phyloP scores from a whole-genome alignment of 805 yeast species.

The Candida xyloterini region DNA sequence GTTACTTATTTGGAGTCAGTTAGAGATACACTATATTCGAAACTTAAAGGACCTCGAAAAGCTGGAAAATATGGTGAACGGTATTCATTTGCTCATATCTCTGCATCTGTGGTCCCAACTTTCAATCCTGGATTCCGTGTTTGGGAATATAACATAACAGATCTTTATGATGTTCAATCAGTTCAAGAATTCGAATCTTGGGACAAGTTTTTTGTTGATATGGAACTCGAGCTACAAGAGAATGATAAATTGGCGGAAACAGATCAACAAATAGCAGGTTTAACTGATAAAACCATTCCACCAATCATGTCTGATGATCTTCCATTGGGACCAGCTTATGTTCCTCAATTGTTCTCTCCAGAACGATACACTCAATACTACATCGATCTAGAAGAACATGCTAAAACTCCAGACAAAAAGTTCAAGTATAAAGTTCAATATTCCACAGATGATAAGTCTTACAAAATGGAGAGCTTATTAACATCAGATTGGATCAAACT shows the following conservation, averaged over 20 bases:
- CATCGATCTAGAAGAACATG: constrained; percentile 50
- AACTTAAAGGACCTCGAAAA: constrained; percentile 43
- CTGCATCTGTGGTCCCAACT: constrained; percentile 78
- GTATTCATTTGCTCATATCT: constrained; percentile 66
- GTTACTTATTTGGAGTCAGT: constrained; percentile 60
- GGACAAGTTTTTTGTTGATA: constrained; percentile 52
- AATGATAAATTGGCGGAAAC: constrained; percentile 28
- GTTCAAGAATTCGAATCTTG: constrained; percentile 44
- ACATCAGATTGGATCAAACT: constrained; percentile 62
- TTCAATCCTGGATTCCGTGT: constrained; percentile 80
- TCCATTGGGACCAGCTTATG: constrained; percentile 74
- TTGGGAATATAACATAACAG: constrained; percentile 81
- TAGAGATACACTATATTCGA: constrained; percentile 51
- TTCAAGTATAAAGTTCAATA: constrained; percentile 68
- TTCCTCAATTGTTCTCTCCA: constrained; percentile 70
- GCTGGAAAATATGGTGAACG: constrained; percentile 49
- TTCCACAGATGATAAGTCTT: constrained; percentile 59
- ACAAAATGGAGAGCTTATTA: constrained; percentile 49
- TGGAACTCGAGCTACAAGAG: constrained; percentile 38
- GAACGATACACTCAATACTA: constrained; percentile 69
- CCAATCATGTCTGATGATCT: constrained; percentile 50
- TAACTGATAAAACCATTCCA: constrained; percentile 59
- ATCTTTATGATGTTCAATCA: constrained; percentile 30
- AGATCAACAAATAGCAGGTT: constrained; percentile 11
- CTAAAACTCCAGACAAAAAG: constrained; percentile 37